Conservation (phyloP, 129 eudicot species). For the Artemisia tridentata region DNA sequence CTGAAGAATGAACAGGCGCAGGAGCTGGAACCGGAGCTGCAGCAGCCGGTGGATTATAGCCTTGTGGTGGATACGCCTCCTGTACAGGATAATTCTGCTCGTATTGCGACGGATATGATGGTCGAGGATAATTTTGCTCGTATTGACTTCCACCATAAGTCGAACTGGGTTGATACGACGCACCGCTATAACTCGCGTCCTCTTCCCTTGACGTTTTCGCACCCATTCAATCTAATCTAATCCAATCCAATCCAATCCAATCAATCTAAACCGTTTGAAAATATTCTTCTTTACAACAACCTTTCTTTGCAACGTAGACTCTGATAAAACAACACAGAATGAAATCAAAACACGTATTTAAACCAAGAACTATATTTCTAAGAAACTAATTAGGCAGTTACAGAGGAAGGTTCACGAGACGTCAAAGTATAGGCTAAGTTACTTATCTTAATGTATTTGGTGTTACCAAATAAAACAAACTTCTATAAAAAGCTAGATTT, state of each 20-base stretch:
- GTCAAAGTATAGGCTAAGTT: conserved; percentile 8
- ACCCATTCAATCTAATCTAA: conserved; percentile 49
- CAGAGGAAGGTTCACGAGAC: conserved; percentile 25
- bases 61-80: conserved; percentile 41
- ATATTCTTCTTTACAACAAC: conserved; percentile 4
- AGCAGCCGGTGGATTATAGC: conserved; percentile 45
- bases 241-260: neutral
- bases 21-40: conserved; percentile 38
- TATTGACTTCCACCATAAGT: conserved; percentile 31
- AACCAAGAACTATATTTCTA: conserved; percentile 4
- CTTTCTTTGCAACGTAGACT: conserved; percentile 2
- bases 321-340: conserved; percentile 13
- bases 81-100: conserved; percentile 50
- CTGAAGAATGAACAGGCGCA: conserved; percentile 3
- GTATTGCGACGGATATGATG: conserved; percentile 33
- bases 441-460: conserved; percentile 1
- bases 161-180: conserved; percentile 32
- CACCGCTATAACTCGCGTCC: conserved; percentile 40
- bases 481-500: no score
- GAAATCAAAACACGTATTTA: neutral
- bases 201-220: conserved; percentile 59
- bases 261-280: neutral
- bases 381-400: conserved; percentile 26
- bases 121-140: conserved; percentile 20
- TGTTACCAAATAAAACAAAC: no score